These are phyloP conservation scores for Emericellopsis terricola DNA, from an alignment of 495 filamentous ascomycete genomes.

Conservation along the genomic window DNA sequence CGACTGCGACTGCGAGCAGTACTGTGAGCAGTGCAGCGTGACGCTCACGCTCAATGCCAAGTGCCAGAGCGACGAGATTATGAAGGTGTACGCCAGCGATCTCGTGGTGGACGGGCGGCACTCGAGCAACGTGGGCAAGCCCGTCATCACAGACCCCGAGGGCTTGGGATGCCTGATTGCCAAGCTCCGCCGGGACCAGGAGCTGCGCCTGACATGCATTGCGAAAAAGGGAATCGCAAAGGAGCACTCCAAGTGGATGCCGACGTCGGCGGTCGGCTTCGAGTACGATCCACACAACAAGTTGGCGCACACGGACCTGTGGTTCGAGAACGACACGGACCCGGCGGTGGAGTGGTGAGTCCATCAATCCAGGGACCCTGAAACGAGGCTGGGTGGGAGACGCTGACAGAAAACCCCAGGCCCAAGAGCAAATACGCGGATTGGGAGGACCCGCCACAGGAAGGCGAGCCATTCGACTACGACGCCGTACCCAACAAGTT, in stretches of 20 bases:
- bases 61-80: conserved; percentile 63
- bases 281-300: conserved; percentile 98
- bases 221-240: conserved; percentile 98
- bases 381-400: neutral
- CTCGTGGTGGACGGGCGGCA: conserved; percentile 54
- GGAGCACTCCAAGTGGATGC: conserved; percentile 96
- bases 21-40: conserved; percentile 81
- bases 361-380: neutral
- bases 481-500: conserved; percentile 70
- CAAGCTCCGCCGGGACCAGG: conserved; percentile 76
- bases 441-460: conserved; percentile 67
- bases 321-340: conserved; percentile 72
- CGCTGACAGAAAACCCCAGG: conserved; percentile 29
- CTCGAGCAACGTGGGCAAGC: conserved; percentile 41
- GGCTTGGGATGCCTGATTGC: conserved; percentile 66
- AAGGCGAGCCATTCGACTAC: conserved; percentile 77
- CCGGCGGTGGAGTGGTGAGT: conserved; percentile 67
- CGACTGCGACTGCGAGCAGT: conserved; percentile 88
- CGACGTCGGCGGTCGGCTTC: conserved; percentile 80
- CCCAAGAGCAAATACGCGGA: conserved; percentile 68
- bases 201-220: conserved; percentile 73
- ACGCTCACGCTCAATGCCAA: conserved; percentile 65
- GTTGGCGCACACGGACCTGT: conserved; percentile 70
- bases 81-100: conserved; percentile 84
- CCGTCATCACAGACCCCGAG: conserved; percentile 71